These are phyloP conservation scores for Primulina tabacum DNA, from an alignment of 257 asterid genomes.

Conservation along the genomic window DNA sequence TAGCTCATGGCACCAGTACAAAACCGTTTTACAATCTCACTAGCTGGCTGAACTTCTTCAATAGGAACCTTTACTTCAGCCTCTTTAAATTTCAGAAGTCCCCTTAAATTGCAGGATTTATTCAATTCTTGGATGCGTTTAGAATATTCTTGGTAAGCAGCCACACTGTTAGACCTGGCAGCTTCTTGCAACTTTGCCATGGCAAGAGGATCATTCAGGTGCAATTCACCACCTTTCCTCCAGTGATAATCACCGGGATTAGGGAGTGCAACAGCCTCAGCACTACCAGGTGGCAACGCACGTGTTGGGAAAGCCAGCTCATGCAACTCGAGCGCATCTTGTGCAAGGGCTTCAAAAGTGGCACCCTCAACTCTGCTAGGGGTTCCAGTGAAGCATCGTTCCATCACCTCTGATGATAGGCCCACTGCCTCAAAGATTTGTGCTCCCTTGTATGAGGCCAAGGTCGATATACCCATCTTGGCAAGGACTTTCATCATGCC, in stretches of 20 bases:
- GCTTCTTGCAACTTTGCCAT: constrained; percentile 96
- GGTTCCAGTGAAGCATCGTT: constrained; percentile 85
- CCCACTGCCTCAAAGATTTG: constrained; percentile 99
- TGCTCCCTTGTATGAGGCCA: constrained; percentile 99
- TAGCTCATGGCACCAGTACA: constrained; percentile 99
- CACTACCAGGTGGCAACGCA: constrained; percentile 81
- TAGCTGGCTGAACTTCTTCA: constrained; percentile 89
- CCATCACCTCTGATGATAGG: constrained; percentile 96
- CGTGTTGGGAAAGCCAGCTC: constrained; percentile 92
- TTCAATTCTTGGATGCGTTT: constrained; percentile 80
- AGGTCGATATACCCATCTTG: constrained; percentile 97
- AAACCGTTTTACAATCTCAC: constrained; percentile 91
- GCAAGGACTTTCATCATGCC: constrained; percentile 99
- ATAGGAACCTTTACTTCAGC: constrained; percentile 56
- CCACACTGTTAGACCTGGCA: constrained; percentile 80
- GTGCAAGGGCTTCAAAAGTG: constrained; percentile 88
- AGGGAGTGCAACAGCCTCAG: constrained; percentile 95
- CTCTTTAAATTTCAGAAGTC: constrained; percentile 89
- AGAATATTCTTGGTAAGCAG: constrained; percentile 92
- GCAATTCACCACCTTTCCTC: constrained; percentile 98
- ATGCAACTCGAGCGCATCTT: constrained; percentile 80
- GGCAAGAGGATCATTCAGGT: constrained; percentile 94
- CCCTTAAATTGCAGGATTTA: constrained; percentile 88
- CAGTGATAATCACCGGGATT: constrained; percentile 98
- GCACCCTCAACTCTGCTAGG: constrained; percentile 99